Evolutionary conservation across 2,329 filamentous ascomycete genomes (phyloP).

Genomic region (Aspergillus sojae): DNA sequence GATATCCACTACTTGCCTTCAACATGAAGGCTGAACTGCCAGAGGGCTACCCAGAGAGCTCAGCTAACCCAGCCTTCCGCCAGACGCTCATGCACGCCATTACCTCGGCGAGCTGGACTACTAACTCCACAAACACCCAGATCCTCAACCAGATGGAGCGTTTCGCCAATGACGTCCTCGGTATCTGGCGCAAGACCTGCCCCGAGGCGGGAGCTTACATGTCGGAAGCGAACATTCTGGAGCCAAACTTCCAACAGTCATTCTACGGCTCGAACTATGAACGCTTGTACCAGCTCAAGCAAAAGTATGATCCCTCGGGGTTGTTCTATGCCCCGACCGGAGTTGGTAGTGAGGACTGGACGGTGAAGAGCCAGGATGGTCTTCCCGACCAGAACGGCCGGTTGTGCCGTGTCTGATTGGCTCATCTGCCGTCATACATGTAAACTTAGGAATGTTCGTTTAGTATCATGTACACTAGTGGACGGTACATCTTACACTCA

Average conservation of each 20-base stretch:
- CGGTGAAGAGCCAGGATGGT: constrained; percentile 34
- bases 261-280: constrained; percentile 35
- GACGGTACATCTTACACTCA: neutral
- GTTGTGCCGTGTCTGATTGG: constrained; percentile 37
- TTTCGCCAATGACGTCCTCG: constrained; percentile 24
- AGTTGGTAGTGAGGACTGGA: constrained; percentile 59
- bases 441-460: neutral
- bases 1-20: constrained; percentile 33
- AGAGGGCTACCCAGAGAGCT: constrained; percentile 17
- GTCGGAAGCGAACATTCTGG: constrained; percentile 55
- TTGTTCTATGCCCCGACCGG: constrained; percentile 55
- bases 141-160: constrained; percentile 29
- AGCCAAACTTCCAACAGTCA: constrained; percentile 34
- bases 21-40: constrained; percentile 35
- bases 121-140: constrained; percentile 38
- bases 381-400: constrained; percentile 41
- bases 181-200: constrained; percentile 28
- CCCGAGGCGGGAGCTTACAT: constrained; percentile 31
- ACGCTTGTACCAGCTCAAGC: constrained; percentile 48
- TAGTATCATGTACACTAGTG: neutral
- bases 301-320: constrained; percentile 52
- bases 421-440: neutral
- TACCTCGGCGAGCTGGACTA: constrained; percentile 26
- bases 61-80: constrained; percentile 31
- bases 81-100: constrained; percentile 30